phyloP scores from a whole-genome alignment of 2,329 filamentous ascomycete genomes.

The Fusarium abutilonis region DNA sequence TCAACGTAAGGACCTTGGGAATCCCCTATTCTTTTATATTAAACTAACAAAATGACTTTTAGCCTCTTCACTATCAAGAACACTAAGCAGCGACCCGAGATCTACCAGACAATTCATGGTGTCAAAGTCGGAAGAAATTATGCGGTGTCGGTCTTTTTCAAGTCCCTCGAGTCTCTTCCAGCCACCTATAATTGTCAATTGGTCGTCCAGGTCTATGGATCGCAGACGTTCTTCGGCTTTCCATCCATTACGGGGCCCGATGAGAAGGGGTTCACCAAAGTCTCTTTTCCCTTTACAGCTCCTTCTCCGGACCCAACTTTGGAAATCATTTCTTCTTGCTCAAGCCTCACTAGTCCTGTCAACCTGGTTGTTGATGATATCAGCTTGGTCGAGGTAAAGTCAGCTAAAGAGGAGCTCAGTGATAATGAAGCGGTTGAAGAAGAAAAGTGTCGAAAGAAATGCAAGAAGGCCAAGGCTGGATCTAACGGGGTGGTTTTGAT shows the following conservation, averaged over 20 bases:
- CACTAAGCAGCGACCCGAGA: neutral
- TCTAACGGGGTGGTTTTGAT: too few relatives aligned
- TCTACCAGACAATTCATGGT: neutral
- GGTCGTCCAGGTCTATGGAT: neutral
- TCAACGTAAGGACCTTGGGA: neutral
- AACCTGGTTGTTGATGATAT: neutral
- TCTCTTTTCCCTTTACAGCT: neutral
- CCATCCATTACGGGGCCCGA: neutral
- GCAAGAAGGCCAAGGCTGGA: too few relatives aligned
- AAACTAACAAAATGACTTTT: neutral
- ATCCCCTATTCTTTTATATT: neutral
- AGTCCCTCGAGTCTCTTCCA: too few relatives aligned
- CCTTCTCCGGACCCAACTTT: neutral
- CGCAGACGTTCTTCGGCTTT: neutral
- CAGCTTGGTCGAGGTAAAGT: neutral
- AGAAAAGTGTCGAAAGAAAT: too few relatives aligned
- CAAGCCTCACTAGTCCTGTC: neutral
- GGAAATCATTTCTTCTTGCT: neutral
- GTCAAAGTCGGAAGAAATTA: neutral
- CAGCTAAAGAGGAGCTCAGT: neutral
- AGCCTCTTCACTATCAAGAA: neutral
- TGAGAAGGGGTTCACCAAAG: neutral
- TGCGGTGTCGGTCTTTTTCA: neutral
- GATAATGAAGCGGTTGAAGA: too few relatives aligned
- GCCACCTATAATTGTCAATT: neutral